Base-by-base conservation (phyloP, 208 protist genomes). In the Porcisia deanei region DNA sequence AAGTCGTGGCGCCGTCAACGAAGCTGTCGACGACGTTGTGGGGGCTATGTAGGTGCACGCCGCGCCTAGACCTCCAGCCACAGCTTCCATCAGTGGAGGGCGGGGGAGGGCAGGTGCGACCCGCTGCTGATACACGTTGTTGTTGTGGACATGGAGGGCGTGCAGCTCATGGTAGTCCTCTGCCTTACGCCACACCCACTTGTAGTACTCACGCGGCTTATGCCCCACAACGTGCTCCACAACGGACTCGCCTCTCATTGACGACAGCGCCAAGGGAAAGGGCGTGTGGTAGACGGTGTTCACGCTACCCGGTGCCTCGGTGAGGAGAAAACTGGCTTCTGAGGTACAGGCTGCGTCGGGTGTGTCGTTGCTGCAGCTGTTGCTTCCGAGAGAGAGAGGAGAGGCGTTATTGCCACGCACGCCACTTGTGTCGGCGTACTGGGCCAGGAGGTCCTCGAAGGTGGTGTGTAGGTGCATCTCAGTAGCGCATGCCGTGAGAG, bases 241-340 rank as follows among this genome's bases (percentile, higher is more conserved):
- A 61, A 92, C 86, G 34, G 52, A 43, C 54, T 83, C 74, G 1
- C 82, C 58, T 8, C 73, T 67, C 9, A 55, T 43, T 2, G 45
- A 47, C 10, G 55, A 78, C 30, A 92, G 80, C 41, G 75, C 66
- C 25, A 84, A 86, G 0, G 88, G 83, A 52, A 87, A 89, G 49
- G 89, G 90, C 49, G 83, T 88, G 77, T 92, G 88, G 65, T 88
- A 86, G 5, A 73, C 55, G 0, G 84, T 85, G 80, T 86, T 71
- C 2, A 89, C 79, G 20, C 80, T 79, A n/a, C 79, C 54, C 3
- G 80, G 76, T 0, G 80, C 73, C 72, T 76, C 47, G 25, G 75
- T 57, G 45, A 2, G 1, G 8, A 43, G 8, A 6, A 41, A 55
- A 49, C 49, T 43, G 58, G 68, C 47, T 37, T 14, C 25, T 34